Evolutionary conservation across 164 flowering plant genomes (phyloP).

Genomic region (Magnolia officinalis): DNA sequence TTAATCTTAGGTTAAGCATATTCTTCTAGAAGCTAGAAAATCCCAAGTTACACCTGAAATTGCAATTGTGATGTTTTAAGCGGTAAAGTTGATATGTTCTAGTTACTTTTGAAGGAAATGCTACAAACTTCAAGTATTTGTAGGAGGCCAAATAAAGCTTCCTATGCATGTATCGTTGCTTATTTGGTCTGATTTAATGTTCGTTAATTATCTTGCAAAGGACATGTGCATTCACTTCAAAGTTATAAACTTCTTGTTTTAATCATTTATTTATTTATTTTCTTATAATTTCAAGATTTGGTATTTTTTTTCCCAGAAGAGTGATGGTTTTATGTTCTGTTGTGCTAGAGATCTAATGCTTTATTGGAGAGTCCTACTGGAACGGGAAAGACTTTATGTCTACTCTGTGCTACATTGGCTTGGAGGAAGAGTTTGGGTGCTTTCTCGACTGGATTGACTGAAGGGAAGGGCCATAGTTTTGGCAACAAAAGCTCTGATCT

Average conservation of each 20-base stretch:
- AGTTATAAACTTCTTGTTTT: background rate
- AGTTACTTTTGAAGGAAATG: no score
- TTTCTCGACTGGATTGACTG: conserved; percentile 48
- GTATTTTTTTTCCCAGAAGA: background rate
- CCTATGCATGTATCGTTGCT: background rate
- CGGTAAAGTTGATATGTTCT: no score
- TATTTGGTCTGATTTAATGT: no score
- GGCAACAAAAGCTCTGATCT: conserved; percentile 20
- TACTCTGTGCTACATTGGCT: conserved; percentile 92
- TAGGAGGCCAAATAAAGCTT: background rate
- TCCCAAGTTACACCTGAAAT: no score
- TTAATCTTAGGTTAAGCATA: no score
- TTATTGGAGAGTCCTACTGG: conserved; percentile 97
- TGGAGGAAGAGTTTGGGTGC: conserved; percentile 87
- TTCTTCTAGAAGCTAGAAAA: no score
- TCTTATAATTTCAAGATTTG: background rate
- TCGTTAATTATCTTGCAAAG: background rate
- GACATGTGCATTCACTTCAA: background rate
- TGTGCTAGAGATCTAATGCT: conserved; percentile 72
- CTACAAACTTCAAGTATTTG: no score
- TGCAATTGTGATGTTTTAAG: no score
- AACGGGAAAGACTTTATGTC: conserved; percentile 94
- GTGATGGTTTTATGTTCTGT: conserved; percentile 5
- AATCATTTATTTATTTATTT: background rate
- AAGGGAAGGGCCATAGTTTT: conserved; percentile 15